phyloP scores from a whole-genome alignment of 257 asterid species.

The Solanum bulbocastanum region DNA sequence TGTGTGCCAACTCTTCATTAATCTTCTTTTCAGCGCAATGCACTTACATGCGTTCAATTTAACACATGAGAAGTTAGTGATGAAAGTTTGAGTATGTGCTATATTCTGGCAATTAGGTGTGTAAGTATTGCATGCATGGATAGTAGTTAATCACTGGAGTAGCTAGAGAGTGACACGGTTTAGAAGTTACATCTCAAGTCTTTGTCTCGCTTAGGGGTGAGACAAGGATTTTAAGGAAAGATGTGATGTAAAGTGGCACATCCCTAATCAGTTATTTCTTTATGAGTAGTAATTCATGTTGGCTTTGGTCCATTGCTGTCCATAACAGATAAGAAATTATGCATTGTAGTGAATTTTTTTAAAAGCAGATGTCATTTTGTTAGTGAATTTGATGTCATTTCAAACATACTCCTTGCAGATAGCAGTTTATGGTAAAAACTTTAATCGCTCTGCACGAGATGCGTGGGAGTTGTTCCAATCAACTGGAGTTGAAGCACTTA shows the following conservation, averaged over 20 bases:
- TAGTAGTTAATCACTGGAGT: neutral
- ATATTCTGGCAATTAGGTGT: neutral
- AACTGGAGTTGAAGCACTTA: constrained; percentile 89
- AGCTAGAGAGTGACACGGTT: neutral
- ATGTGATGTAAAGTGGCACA: neutral
- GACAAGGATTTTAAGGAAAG: neutral
- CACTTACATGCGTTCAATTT: neutral
- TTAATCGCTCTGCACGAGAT: constrained; percentile 90
- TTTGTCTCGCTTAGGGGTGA: neutral
- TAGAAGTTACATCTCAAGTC: neutral
- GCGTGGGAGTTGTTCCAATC: constrained; percentile 99
- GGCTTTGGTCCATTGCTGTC: neutral
- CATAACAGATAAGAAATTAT: neutral
- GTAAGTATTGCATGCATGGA: neutral
- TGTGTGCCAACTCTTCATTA: neutral
- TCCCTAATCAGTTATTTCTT: neutral
- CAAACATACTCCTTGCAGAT: constrained; percentile 36
- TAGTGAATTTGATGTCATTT: neutral
- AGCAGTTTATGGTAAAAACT: constrained; percentile 89
- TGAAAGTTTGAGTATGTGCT: neutral
- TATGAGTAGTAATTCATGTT: neutral
- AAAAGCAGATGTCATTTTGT: neutral
- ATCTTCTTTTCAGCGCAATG: neutral
- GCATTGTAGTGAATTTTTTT: neutral
- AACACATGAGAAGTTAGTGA: neutral